These are phyloP conservation scores for Craterostigma plantagineum DNA, from an alignment of 257 asterid genomes.

Conservation along the genomic window DNA sequence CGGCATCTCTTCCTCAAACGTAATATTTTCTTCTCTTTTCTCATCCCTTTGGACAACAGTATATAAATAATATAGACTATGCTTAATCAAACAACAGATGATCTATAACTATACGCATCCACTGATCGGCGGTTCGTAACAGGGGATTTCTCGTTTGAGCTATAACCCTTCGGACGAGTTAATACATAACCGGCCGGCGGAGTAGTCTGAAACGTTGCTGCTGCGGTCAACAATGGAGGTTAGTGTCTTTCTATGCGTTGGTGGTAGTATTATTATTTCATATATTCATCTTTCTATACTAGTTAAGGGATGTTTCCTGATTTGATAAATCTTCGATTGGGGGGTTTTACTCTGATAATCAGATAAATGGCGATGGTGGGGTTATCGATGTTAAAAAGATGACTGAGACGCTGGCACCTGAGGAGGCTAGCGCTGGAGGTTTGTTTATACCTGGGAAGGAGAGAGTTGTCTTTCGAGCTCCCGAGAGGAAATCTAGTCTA, in stretches of 20 bases:
- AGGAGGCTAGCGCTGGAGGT: constrained; percentile 40
- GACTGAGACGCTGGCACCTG: constrained; percentile 47
- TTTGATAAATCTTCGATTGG: too few relatives aligned
- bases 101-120: too few relatives aligned
- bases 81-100: too few relatives aligned
- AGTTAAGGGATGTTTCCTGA: too few relatives aligned
- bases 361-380: constrained; percentile 16
- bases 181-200: neutral
- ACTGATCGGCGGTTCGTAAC: too few relatives aligned
- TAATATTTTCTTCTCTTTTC: too few relatives aligned
- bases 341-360: constrained; percentile 8
- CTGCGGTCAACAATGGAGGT: constrained; percentile 12
- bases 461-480: constrained; percentile 39
- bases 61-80: too few relatives aligned
- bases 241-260: constrained; percentile 1
- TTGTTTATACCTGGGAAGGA: constrained; percentile 47
- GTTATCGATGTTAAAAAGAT: constrained; percentile 27
- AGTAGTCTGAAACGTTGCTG: too few relatives aligned
- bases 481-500: constrained; percentile 52
- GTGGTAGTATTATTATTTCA: constrained; percentile 8
- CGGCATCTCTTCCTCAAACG: too few relatives aligned
- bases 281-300: neutral
- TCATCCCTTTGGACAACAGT: too few relatives aligned
- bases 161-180: constrained; percentile 1
- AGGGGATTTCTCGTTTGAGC: constrained; percentile 11